Evolutionary conservation across 805 yeast genomes (phyloP).

Genomic region (Dipodascus albidus): DNA sequence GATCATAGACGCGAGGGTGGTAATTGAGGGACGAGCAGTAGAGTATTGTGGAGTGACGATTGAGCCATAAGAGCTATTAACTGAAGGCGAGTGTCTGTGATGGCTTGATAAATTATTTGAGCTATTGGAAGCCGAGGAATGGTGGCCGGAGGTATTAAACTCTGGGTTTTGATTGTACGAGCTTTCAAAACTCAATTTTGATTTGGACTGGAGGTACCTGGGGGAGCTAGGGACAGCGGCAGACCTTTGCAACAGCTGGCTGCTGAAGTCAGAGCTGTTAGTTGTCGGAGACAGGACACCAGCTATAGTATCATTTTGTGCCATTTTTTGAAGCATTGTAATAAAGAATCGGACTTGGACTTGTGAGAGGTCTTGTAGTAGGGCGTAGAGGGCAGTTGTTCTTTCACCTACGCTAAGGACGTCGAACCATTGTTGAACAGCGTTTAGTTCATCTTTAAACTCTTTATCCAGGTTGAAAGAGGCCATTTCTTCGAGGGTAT

Average conservation of each 20-base stretch:
- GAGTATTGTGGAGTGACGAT: not conserved
- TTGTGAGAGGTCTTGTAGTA: conserved; percentile 26
- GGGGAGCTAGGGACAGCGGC: not conserved
- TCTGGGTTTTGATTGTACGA: not conserved
- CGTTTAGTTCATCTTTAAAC: conserved; percentile 25
- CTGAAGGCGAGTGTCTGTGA: not conserved
- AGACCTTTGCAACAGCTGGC: not conserved
- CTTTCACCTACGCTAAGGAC: conserved; percentile 28
- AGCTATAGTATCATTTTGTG: conserved; percentile 16
- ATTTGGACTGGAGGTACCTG: not conserved
- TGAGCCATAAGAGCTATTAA: not conserved
- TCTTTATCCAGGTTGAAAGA: conserved; percentile 20
- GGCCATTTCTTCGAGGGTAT: conserved; percentile 23
- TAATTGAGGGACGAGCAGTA: not conserved
- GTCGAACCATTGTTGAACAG: conserved; percentile 31
- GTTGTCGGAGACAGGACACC: conserved; percentile 16
- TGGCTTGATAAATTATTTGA: not conserved
- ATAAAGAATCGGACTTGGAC: conserved; percentile 25
- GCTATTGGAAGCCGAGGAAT: not conserved
- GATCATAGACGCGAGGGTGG: not conserved
- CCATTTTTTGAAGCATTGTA: conserved; percentile 23
- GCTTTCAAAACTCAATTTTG: not conserved
- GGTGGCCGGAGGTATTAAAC: not conserved
- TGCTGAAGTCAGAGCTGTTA: not conserved
- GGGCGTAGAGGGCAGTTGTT: conserved; percentile 27